Percentiles rank a stretch among this genome's conserved stretches.
Evolutionary conservation across 2,329 filamentous ascomycete genomes (phyloP).

Genomic region (Beauveria sp.): DNA sequence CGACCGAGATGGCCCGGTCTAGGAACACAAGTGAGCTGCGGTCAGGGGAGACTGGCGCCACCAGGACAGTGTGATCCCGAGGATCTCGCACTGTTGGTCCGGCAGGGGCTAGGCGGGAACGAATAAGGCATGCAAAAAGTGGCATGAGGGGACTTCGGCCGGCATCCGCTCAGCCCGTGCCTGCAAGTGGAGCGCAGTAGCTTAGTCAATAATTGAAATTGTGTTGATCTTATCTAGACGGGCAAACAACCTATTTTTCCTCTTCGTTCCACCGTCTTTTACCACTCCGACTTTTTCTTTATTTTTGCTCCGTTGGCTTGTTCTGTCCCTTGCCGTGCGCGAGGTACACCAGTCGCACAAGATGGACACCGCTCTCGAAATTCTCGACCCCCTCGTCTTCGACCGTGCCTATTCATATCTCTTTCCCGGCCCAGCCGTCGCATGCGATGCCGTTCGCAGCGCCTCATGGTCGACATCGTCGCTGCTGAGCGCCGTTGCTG

Average conservation of each 20-base stretch:
- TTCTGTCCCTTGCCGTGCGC: conserved; percentile 1
- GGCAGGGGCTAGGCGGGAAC: neutral
- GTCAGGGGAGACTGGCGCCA: neutral
- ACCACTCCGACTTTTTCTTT: neutral
- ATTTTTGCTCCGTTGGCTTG: neutral
- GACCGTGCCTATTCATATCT: conserved; percentile 33
- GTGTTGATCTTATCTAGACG: conserved; percentile 2
- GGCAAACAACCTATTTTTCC: neutral
- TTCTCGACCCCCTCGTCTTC: conserved; percentile 33
- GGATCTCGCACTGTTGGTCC: neutral
- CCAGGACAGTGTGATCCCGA: neutral
- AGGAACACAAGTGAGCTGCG: neutral
- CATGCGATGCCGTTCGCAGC: conserved; percentile 10
- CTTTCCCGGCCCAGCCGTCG: conserved; percentile 20
- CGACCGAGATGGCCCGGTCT: conserved; percentile 3
- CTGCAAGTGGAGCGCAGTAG: neutral
- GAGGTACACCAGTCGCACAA: conserved; percentile 5
- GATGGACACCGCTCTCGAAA: conserved; percentile 33
- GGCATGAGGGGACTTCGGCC: conserved; percentile 1
- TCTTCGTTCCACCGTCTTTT: neutral
- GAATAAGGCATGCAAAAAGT: neutral
- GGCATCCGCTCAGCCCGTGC: neutral
- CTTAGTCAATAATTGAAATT: conserved; percentile 8
- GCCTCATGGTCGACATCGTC: conserved; percentile 10
- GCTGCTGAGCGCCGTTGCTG: conserved; percentile 1